Conservation (phyloP, 352 stramenopile genomes). For the Globisporangium okanoganense region DNA sequence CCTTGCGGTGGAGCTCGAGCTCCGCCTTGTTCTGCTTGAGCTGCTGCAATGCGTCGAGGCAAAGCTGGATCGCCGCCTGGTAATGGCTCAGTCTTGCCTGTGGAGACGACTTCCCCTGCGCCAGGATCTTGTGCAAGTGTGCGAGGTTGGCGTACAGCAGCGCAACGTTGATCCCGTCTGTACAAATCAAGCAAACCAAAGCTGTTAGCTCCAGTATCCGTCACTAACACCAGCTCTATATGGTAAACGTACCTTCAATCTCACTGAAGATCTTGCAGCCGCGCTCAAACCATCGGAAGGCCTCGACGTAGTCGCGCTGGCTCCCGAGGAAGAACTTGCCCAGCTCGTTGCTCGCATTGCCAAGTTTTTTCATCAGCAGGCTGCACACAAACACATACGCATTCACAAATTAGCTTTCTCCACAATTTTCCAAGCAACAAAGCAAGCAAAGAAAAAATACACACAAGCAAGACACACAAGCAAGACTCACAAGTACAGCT, state of each 20-base stretch:
- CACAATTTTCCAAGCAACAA: not conserved
- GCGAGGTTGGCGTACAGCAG: constrained; percentile 76
- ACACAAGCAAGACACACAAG: not conserved
- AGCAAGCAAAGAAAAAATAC: too few species aligned
- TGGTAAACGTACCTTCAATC: constrained; percentile 55
- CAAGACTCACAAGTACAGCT: constrained; percentile 80
- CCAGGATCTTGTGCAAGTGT: constrained; percentile 84
- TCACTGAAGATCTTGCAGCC: constrained; percentile 76
- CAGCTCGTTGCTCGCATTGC: constrained; percentile 82
- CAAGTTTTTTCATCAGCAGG: constrained; percentile 83
- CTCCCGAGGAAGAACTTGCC: constrained; percentile 63
- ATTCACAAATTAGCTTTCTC: constrained; percentile 10
- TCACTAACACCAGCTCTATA: not conserved
- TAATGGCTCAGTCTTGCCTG: constrained; percentile 53
- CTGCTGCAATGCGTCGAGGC: constrained; percentile 50
- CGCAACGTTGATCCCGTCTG: constrained; percentile 78
- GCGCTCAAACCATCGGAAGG: constrained; percentile 77
- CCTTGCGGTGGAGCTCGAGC: constrained; percentile 53
- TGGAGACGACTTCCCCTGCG: constrained; percentile 34
- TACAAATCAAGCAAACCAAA: constrained; percentile 1
- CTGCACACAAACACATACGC: constrained; percentile 26
- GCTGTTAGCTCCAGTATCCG: constrained; percentile 5
- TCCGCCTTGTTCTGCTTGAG: constrained; percentile 72
- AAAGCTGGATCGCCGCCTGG: constrained; percentile 54
- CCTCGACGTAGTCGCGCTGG: constrained; percentile 41